Conservation (phyloP, 225 moss, liverwort and hornwort genomes). For the Sphagnum tenellum region DNA sequence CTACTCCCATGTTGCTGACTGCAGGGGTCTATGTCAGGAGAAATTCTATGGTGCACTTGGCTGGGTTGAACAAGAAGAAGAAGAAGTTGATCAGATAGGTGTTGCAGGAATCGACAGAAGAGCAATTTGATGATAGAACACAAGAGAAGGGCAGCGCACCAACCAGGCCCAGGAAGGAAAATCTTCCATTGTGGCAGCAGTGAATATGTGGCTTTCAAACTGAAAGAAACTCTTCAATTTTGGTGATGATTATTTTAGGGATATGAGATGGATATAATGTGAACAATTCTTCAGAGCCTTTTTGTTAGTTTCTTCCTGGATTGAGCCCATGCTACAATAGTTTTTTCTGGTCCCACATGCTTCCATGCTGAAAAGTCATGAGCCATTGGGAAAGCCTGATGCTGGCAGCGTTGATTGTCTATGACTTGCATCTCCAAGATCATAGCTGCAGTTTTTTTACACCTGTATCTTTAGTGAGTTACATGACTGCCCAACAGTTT, state of each 20-base stretch:
- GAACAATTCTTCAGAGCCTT: too few species aligned
- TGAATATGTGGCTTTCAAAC: background rate
- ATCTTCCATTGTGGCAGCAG: constrained; percentile 4
- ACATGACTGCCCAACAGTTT: too few species aligned
- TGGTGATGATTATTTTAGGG: background rate
- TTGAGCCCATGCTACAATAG: background rate
- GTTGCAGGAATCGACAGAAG: constrained; percentile 23
- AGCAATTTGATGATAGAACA: constrained; percentile 4
- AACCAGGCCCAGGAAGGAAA: constrained; percentile 28
- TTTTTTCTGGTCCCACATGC: constrained; percentile 1
- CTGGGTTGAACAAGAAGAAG: constrained; percentile 78
- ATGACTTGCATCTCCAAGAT: too few species aligned
- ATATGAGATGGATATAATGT: background rate
- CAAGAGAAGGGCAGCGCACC: constrained; percentile 1
- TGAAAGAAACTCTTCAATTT: background rate
- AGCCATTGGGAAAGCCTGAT: background rate
- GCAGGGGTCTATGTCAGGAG: constrained; percentile 93
- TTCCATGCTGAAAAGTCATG: background rate
- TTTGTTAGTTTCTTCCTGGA: background rate
- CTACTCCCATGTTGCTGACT: background rate
- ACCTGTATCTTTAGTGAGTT: too few species aligned
- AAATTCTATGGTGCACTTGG: constrained; percentile 97
- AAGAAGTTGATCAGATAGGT: constrained; percentile 75
- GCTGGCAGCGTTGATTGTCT: background rate
- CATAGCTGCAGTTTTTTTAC: too few species aligned